Percentiles rank a stretch among this genome's conserved stretches.
Conservation (phyloP, 768 basidiomycete genomes). For the Boletus patriciae region DNA sequence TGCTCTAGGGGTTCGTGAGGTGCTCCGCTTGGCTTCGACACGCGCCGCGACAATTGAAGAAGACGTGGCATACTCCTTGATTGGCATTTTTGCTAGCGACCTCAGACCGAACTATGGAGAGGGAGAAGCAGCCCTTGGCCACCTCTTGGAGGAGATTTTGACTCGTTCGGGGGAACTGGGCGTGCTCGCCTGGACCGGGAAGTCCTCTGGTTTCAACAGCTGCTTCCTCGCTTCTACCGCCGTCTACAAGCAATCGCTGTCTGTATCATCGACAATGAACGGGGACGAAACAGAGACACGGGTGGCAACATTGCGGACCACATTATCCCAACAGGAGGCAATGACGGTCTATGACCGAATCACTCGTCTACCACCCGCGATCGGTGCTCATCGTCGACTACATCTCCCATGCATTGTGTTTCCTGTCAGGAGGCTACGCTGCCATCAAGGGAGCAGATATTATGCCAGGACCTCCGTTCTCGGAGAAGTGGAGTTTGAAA, state of each 20-base stretch:
- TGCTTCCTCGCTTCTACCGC: slow-evolving; percentile 3
- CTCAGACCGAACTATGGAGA: slow-evolving; percentile 10
- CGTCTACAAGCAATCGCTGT: slow-evolving; percentile 1
- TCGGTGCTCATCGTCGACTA: slow-evolving; percentile 10
- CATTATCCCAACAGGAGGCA: not conserved
- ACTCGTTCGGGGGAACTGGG: slow-evolving; percentile 3
- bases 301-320: not conserved
- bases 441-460: not conserved
- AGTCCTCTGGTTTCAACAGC: slow-evolving; percentile 7
- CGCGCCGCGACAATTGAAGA: slow-evolving; percentile 7
- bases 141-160: slow-evolving; percentile 8
- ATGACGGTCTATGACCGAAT: slow-evolving; percentile 4
- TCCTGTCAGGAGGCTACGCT: slow-evolving; percentile 6
- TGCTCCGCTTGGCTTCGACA: slow-evolving; percentile 10
- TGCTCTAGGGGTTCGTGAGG: not conserved
- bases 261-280: not conserved
- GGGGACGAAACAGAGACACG: slow-evolving; percentile 1
- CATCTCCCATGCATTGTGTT: slow-evolving; percentile 12
- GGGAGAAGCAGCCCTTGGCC: slow-evolving; percentile 10
- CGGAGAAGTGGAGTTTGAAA: slow-evolving; percentile 10
- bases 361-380: slow-evolving; percentile 3
- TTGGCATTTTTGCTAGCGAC: slow-evolving; percentile 5
- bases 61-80: slow-evolving; percentile 10
- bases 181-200: slow-evolving; percentile 7
- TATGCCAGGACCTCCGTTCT: slow-evolving; percentile 5